phyloP scores from a whole-genome alignment of 495 filamentous ascomycete species.

The Penicillium canariense region DNA sequence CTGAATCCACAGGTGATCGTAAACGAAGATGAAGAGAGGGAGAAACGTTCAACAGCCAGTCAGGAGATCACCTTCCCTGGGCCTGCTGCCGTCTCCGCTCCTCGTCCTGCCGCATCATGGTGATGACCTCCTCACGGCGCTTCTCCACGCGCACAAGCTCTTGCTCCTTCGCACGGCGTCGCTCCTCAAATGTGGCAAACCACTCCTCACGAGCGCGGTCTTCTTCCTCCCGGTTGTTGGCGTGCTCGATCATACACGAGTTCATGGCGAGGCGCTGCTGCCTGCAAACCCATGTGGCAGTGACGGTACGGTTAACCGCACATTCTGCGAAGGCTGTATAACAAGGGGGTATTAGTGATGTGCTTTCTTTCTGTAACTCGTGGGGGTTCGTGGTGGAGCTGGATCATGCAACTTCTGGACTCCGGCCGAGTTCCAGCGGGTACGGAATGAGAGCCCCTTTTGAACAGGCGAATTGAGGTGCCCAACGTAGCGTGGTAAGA shows the following conservation, averaged over 20 bases:
- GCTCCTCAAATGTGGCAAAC: slow-evolving; percentile 72
- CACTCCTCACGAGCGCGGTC: slow-evolving; percentile 91
- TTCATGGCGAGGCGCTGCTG: slow-evolving; percentile 82
- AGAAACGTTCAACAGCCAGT: neutral
- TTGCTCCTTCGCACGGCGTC: slow-evolving; percentile 59
- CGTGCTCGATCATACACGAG: slow-evolving; percentile 82
- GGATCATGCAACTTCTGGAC: neutral
- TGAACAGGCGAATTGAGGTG: neutral
- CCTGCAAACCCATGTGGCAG: slow-evolving; percentile 81
- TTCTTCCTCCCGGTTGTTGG: slow-evolving; percentile 80
- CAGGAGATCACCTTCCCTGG: slow-evolving; percentile 21
- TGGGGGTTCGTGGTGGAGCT: neutral
- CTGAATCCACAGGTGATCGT: neutral
- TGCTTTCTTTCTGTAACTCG: neutral
- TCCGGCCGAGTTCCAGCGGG: neutral
- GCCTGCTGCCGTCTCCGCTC: slow-evolving; percentile 30
- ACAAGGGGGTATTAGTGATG: slow-evolving; percentile 1
- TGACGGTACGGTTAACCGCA: slow-evolving; percentile 79
- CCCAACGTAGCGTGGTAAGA: neutral
- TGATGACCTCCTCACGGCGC: slow-evolving; percentile 45
- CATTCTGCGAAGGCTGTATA: slow-evolving; percentile 81
- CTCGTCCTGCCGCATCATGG: slow-evolving; percentile 57
- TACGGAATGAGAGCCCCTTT: neutral
- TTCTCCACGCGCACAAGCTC: slow-evolving; percentile 50
- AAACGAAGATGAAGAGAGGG: slow-evolving; percentile 3